Conservation (phyloP, 192 early-diverging fungal species). For the Linderina pennispora region DNA sequence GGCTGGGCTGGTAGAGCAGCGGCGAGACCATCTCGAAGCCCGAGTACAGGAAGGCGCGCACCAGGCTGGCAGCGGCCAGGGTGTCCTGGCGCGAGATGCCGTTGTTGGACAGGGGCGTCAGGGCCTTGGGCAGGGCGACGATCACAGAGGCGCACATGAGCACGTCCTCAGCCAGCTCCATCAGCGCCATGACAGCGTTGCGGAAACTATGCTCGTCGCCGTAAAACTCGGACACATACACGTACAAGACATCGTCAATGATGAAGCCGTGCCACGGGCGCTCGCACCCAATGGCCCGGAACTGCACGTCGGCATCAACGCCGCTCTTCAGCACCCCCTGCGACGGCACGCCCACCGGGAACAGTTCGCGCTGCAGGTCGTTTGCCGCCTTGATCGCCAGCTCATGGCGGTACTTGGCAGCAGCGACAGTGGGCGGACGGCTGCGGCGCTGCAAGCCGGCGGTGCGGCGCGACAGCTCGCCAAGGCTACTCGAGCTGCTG, state of each 20-base stretch:
- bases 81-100: not conserved
- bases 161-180: conserved; percentile 47
- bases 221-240: conserved; percentile 18
- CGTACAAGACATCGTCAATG: conserved; percentile 28
- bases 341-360: conserved; percentile 38
- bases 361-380: conserved; percentile 27
- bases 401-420: conserved; percentile 1
- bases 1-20: conserved; percentile 49
- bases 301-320: conserved; percentile 19
- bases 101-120: conserved; percentile 1
- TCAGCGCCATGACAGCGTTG: conserved; percentile 34
- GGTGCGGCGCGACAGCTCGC: not conserved
- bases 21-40: conserved; percentile 58
- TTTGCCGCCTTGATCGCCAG: conserved; percentile 18
- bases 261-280: conserved; percentile 38
- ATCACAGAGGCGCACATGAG: conserved; percentile 28
- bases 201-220: conserved; percentile 34
- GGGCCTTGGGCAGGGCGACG: conserved; percentile 27
- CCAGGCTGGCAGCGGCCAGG: conserved; percentile 30
- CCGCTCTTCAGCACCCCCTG: conserved; percentile 36
- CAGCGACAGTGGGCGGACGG: not conserved
- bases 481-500: conserved; percentile 4
- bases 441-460: not conserved
- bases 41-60: conserved; percentile 60
- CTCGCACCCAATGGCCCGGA: conserved; percentile 9